Conservation (phyloP, 805 yeast genomes). For the Suhomyces emberorum region DNA sequence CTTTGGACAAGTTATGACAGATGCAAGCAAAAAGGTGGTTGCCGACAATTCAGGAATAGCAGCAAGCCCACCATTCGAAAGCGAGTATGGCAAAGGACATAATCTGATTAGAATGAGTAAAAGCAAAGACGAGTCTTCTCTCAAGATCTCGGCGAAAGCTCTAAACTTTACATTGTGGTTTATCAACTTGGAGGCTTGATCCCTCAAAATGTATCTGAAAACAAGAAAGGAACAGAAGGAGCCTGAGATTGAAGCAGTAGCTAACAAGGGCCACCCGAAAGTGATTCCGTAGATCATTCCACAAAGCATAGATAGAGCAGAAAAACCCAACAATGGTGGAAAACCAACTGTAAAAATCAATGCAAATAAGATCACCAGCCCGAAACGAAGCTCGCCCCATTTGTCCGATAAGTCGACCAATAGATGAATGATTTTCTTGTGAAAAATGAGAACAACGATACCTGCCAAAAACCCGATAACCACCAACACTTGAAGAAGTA, state of each 20-base stretch:
- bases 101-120: slow-evolving; percentile 70
- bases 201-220: slow-evolving; percentile 57
- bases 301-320: slow-evolving; percentile 58
- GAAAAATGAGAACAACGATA: slow-evolving; percentile 29
- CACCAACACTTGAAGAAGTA: slow-evolving; percentile 13
- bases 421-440: slow-evolving; percentile 30
- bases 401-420: slow-evolving; percentile 44
- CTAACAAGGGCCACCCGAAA: slow-evolving; percentile 74
- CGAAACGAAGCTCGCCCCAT: slow-evolving; percentile 39
- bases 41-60: slow-evolving; percentile 75
- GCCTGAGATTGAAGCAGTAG: slow-evolving; percentile 67
- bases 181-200: slow-evolving; percentile 59
- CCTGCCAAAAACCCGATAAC: slow-evolving; percentile 17
- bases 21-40: slow-evolving; percentile 63
- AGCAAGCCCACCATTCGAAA: slow-evolving; percentile 90
- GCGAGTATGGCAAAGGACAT: slow-evolving; percentile 91
- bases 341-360: slow-evolving; percentile 69
- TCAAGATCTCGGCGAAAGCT: slow-evolving; percentile 70
- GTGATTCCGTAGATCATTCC: slow-evolving; percentile 86
- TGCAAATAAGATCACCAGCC: slow-evolving; percentile 46
- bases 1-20: slow-evolving; percentile 78
- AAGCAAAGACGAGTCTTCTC: slow-evolving; percentile 62
- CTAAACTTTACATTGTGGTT: slow-evolving; percentile 60
- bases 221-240: slow-evolving; percentile 70
- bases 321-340: slow-evolving; percentile 88